These are phyloP conservation scores for Furcasterigmium sp. DNA, from an alignment of 2,329 filamentous ascomycete genomes.

Conservation along the genomic window DNA sequence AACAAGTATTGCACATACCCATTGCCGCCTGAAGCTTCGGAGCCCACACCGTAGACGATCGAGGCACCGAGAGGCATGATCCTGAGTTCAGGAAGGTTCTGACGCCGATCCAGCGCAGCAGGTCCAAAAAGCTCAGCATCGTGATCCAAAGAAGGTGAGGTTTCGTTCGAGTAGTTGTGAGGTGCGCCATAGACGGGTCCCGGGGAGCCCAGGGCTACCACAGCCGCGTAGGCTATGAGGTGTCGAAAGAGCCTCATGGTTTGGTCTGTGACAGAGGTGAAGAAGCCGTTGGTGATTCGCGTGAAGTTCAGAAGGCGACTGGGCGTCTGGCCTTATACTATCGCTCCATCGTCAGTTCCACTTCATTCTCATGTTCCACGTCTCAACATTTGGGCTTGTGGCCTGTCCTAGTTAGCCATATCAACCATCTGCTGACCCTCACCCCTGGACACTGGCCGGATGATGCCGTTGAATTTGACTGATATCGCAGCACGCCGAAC, in stretches of 20 bases:
- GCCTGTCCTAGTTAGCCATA: no score
- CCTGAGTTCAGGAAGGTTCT: neutral
- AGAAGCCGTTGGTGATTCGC: neutral
- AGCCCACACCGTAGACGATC: conserved; percentile 2
- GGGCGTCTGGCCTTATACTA: neutral
- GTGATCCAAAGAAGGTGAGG: neutral
- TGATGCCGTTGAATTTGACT: no score
- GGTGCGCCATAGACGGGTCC: neutral
- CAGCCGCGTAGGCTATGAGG: neutral
- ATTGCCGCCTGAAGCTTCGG: neutral
- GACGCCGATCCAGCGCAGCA: neutral
- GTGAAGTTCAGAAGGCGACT: neutral
- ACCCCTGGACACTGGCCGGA: no score
- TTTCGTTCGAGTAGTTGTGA: neutral
- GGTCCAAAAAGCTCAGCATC: neutral
- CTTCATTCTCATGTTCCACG: no score
- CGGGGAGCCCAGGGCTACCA: neutral
- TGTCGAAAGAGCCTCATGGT: neutral
- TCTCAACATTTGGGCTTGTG: no score
- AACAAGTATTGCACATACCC: neutral
- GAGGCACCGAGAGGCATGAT: conserved; percentile 5
- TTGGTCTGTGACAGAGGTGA: neutral
- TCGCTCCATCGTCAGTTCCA: neutral
- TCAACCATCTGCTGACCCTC: neutral
- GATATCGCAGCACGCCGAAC: no score